A percentile compares a stretch with the other conserved stretches of the same genome.
These are phyloP conservation scores for Cryphonectria nitschkei DNA, from an alignment of 2,329 filamentous ascomycete species.

Conservation along the genomic window DNA sequence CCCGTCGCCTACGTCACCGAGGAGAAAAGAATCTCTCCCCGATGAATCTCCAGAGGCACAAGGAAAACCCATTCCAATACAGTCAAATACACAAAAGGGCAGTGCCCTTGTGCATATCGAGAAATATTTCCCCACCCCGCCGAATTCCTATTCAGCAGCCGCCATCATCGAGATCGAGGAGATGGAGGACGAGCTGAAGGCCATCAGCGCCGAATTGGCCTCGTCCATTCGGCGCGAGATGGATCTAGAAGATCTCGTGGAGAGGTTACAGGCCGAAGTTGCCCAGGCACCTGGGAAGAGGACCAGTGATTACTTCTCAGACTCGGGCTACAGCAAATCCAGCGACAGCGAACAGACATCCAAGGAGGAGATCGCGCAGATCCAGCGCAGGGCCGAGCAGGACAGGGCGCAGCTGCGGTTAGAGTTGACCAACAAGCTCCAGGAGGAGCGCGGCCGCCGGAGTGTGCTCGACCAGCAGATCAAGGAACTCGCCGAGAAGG, in stretches of 20 bases:
- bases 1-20: background rate
- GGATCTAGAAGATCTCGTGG: constrained; percentile 93
- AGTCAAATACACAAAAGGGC: constrained; percentile 46
- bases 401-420: constrained; percentile 86
- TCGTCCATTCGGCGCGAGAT: constrained; percentile 93
- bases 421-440: constrained; percentile 82
- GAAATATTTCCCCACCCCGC: constrained; percentile 55
- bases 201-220: constrained; percentile 91
- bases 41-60: constrained; percentile 48
- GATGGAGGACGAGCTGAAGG: constrained; percentile 91
- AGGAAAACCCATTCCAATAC: constrained; percentile 44
- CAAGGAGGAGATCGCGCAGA: constrained; percentile 76
- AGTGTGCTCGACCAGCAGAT: constrained; percentile 83
- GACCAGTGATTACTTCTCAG: constrained; percentile 97
- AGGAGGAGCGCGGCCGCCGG: constrained; percentile 80
- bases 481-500: constrained; percentile 77
- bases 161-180: constrained; percentile 69
- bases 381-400: constrained; percentile 84
- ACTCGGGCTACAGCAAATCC: constrained; percentile 86
- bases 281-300: constrained; percentile 66
- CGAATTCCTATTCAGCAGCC: constrained; percentile 40
- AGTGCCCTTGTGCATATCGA: constrained; percentile 55
- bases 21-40: constrained; percentile 35
- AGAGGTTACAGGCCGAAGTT: constrained; percentile 80
- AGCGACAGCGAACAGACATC: constrained; percentile 66